Conservation (phyloP, 352 stramenopile species). For the Phytophthora tubulina region DNA sequence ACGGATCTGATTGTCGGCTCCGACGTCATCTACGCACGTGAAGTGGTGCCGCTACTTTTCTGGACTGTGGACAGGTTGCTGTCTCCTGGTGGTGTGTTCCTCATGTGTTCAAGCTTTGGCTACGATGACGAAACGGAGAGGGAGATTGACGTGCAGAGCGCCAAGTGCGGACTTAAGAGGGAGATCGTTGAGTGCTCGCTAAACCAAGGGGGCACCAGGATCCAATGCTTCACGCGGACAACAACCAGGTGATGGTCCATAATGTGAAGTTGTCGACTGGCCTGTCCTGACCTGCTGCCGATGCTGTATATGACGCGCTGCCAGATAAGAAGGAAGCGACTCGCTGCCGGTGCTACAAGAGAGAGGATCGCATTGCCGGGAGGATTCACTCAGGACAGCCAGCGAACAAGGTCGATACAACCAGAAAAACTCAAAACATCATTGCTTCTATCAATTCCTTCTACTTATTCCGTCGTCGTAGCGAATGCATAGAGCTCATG, state of each 20-base stretch:
- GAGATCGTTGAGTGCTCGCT: constrained; percentile 61
- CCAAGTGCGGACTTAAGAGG: constrained; percentile 55
- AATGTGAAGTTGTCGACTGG: constrained; percentile 14
- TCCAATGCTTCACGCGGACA: constrained; percentile 67
- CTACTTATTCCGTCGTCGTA: constrained; percentile 13
- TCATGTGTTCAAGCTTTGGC: constrained; percentile 81
- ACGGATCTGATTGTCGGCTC: constrained; percentile 77
- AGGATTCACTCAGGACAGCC: constrained; percentile 31
- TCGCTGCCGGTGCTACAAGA: constrained; percentile 33
- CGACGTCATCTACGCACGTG: constrained; percentile 80
- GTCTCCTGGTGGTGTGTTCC: constrained; percentile 44
- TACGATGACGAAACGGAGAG: constrained; percentile 79
- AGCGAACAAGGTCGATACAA: background rate
- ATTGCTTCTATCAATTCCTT: constrained; percentile 21
- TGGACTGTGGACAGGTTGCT: constrained; percentile 80
- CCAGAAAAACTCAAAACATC: constrained; percentile 15
- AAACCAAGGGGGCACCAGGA: constrained; percentile 52
- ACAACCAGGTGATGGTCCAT: constrained; percentile 23
- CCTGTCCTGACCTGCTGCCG: constrained; percentile 37
- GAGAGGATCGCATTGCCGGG: constrained; percentile 34
- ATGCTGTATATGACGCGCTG: constrained; percentile 41
- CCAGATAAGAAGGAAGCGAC: constrained; percentile 36
- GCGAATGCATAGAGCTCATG: constrained; percentile 84
- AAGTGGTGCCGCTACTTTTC: constrained; percentile 77
- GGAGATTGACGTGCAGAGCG: constrained; percentile 73